Evolutionary conservation across 305 asterid species (phyloP).

Genomic region (Fraxinus albicans): DNA sequence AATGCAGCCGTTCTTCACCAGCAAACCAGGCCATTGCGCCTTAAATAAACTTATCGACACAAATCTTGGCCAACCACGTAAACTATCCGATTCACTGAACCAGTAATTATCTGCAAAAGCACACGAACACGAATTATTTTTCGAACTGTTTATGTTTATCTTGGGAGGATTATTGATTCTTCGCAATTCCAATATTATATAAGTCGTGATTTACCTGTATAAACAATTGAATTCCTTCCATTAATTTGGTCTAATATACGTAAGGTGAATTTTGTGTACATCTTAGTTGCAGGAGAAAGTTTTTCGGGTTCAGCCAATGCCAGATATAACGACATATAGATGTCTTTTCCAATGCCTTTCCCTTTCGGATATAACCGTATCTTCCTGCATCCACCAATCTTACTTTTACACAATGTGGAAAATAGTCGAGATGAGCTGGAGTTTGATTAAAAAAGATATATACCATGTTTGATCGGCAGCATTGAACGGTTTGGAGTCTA

Average conservation of each 20-base stretch:
- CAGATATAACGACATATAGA: constrained; percentile 45
- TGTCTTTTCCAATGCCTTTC: constrained; percentile 48
- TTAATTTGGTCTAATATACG: constrained; percentile 47
- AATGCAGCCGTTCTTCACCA: constrained; percentile 40
- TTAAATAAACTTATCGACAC: constrained; percentile 34
- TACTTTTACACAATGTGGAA: not conserved
- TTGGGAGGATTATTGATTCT: not conserved
- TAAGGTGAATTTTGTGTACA: constrained; percentile 48
- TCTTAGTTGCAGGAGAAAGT: constrained; percentile 34
- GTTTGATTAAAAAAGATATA: not conserved
- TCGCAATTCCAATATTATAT: not conserved
- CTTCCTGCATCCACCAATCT: constrained; percentile 44
- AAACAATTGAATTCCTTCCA: constrained; percentile 1
- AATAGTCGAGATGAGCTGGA: not conserved
- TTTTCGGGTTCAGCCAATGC: constrained; percentile 51
- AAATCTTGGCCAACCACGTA: constrained; percentile 61
- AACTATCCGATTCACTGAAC: constrained; percentile 45
- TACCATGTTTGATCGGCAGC: constrained; percentile 46
- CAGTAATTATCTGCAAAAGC: constrained; percentile 53
- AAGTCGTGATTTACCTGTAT: constrained; percentile 32
- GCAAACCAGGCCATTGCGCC: constrained; percentile 26
- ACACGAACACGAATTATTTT: not conserved
- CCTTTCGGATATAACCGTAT: constrained; percentile 53
- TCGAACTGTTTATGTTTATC: not conserved
- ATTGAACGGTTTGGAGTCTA: constrained; percentile 46